These are phyloP conservation scores for Alternaria brassicae DNA, from an alignment of 2,329 filamentous ascomycete genomes.

Conservation along the genomic window DNA sequence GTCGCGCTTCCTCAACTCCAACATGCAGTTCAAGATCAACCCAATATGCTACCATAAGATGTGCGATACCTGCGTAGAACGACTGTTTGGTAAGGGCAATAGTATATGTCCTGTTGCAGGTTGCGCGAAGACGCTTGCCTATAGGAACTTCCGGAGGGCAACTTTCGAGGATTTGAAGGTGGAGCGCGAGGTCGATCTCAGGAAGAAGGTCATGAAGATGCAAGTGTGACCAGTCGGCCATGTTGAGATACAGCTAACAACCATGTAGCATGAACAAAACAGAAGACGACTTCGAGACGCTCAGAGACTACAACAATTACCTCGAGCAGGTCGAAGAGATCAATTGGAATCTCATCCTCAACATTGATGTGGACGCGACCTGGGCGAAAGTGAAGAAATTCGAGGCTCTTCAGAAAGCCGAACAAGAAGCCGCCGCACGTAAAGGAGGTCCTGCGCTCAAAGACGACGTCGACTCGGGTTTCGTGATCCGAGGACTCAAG, in stretches of 20 bases:
- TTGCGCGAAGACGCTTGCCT: slow-evolving; percentile 85
- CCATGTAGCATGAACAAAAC: slow-evolving; percentile 77
- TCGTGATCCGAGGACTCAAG: slow-evolving; percentile 81
- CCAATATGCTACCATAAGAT: slow-evolving; percentile 99
- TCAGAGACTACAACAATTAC: slow-evolving; percentile 90
- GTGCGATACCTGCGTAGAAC: slow-evolving; percentile 94
- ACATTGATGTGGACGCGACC: slow-evolving; percentile 70
- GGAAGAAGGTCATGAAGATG: slow-evolving; percentile 73
- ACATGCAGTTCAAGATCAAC: slow-evolving; percentile 95
- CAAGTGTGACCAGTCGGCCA: slow-evolving; percentile 38
- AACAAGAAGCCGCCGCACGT: slow-evolving; percentile 51
- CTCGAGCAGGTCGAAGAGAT: slow-evolving; percentile 90
- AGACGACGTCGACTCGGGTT: slow-evolving; percentile 40
- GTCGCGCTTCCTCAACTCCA: slow-evolving; percentile 90
- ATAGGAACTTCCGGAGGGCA: slow-evolving; percentile 81
- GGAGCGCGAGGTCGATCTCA: slow-evolving; percentile 92
- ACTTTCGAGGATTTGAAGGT: slow-evolving; percentile 89
- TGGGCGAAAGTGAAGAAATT: slow-evolving; percentile 70
- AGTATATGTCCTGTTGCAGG: slow-evolving; percentile 90
- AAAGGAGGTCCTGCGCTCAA: slow-evolving; percentile 67
- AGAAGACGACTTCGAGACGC: slow-evolving; percentile 88
- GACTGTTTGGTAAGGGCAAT: slow-evolving; percentile 90
- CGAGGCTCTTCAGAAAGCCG: slow-evolving; percentile 72
- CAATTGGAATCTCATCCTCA: slow-evolving; percentile 84
- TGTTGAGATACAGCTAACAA: slow-evolving; percentile 9